Base-by-base conservation (phyloP, 2,329 filamentous ascomycete genomes). In the Biscogniauxia sp. region DNA sequence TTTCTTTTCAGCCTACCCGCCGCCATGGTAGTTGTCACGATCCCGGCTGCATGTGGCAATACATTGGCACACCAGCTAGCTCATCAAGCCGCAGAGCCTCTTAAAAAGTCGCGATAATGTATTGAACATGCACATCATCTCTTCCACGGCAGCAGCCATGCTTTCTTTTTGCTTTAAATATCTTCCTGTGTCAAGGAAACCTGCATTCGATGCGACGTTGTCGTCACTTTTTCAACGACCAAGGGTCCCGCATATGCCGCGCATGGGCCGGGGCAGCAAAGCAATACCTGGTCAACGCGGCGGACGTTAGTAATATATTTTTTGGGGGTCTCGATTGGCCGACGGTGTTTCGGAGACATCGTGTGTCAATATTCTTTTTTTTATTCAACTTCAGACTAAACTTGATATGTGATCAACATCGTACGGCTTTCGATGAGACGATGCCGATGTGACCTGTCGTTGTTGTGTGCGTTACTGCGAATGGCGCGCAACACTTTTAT, bases 11-110 rank as follows among this genome's bases (percentile, higher is more conserved):
- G n/a, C 5, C n/a, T 45, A 3, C 37, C 17, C 6, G 37, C 17
- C 37, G 17, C 19, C 26, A 23, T 50, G 26, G 45, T 15, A n/a
- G 51, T 51, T 54, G 45, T 59, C 55, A 57, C 26, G 13, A 60
- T 53, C 60, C 60, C 26, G 62, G 60, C 23, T 57, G 54, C 56
- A 57, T 55, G 4, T 20, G 53, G 37, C 17, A 26, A 26, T 51
- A 45, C 56, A 60, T 54, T 61, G 52, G 26, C 62, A 58, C 57
- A 61, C 57, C 50, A 25, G 20, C 32, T 51, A 25, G 20, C 32
- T 51, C 45, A 53, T 53, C 20, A 49, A 26, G 25, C 50, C 53
- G 61, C 59, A 59, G 61, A 61, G 59, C 61, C 61, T 61, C 58
- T 37, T 55, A 45, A 13, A 13, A 32, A 37, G 20, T 20, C n/a